A percentile compares a stretch with the other conserved stretches of the same genome.
Conservation (phyloP, 2,329 filamentous ascomycete genomes). For the Arthrocladium fulminans region DNA sequence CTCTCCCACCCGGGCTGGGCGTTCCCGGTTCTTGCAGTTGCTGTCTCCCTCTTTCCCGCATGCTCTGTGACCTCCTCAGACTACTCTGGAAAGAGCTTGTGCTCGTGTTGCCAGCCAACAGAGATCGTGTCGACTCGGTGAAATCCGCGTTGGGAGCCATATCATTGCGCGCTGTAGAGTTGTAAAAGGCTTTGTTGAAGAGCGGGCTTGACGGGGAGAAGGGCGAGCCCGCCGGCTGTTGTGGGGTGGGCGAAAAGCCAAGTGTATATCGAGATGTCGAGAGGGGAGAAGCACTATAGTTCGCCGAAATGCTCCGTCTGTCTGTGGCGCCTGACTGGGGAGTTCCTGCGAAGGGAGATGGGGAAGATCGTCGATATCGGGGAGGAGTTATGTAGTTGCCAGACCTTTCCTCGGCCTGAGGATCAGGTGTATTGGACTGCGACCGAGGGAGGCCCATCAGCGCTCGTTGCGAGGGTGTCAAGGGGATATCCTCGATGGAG, state of each 20-base stretch:
- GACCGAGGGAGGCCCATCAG: constrained; percentile 71
- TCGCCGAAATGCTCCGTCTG: constrained; percentile 32
- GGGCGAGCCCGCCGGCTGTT: constrained; percentile 40
- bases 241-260: constrained; percentile 23
- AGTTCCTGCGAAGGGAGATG: constrained; percentile 35
- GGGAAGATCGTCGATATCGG: constrained; percentile 58
- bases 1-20: constrained; percentile 21
- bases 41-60: constrained; percentile 16
- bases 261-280: constrained; percentile 16
- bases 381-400: constrained; percentile 77
- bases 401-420: constrained; percentile 33
- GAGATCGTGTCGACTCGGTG: constrained; percentile 9
- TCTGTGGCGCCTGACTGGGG: constrained; percentile 30
- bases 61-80: constrained; percentile 17
- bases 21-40: constrained; percentile 14
- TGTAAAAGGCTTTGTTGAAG: constrained; percentile 57
- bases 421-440: constrained; percentile 53
- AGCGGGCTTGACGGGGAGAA: constrained; percentile 52
- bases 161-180: constrained; percentile 9
- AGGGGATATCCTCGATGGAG: constrained; percentile 75
- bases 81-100: constrained; percentile 9
- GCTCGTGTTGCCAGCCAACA: constrained; percentile 12
- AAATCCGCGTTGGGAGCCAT: constrained; percentile 13
- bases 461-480: constrained; percentile 79
- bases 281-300: constrained; percentile 20